Percentiles rank a stretch among this genome's conserved stretches.
These are phyloP conservation scores for bread wheat (Triticum aestivum) DNA, from an alignment of 176 grass and related monocot genomes.

Conservation along the genomic window IWGSC_CS_RefSeq_v2.1 NC_057814.1:447091913-447092412, in stretches of 20 bases:
- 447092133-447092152: not conserved
- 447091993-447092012: conserved; percentile 70
- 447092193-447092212: not conserved
- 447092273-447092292: not conserved
- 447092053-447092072: conserved; percentile 77
- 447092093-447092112: no score
- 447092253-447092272: no score
- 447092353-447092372: not conserved
- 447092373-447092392: not conserved
- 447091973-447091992: conserved; percentile 91
- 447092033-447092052: conserved; percentile 88
- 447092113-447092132: no score
- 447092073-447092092: conserved; percentile 59
- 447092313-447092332: not conserved
- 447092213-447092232: not conserved
- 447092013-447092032: conserved; percentile 90
- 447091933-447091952: conserved; percentile 88
- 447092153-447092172: not conserved
- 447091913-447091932: conserved; percentile 69
- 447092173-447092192: not conserved
- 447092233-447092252: no score
- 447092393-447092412: not conserved
- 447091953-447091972: conserved; percentile 98
- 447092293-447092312: not conserved
- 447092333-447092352: not conserved